Evolutionary conservation across 305 asterid genomes (phyloP).

Genomic region (Solanum chacoense): DNA sequence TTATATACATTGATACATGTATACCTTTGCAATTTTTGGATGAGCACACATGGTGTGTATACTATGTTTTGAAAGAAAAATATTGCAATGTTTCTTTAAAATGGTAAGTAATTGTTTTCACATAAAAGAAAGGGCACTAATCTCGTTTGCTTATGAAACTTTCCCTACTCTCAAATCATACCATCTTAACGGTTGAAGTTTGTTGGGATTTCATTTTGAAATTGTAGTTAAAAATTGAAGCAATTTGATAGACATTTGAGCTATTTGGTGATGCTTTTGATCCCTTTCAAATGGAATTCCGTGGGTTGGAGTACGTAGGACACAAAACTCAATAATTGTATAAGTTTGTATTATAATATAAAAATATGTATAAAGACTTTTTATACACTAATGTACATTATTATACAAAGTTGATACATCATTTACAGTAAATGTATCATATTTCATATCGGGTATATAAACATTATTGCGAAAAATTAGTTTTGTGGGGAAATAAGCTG

Average conservation of each 20-base stretch:
- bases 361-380: not conserved
- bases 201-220: not conserved
- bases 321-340: not conserved
- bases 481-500: not conserved
- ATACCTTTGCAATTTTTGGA: not conserved
- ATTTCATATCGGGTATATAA: not conserved
- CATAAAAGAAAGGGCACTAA: not conserved
- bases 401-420: not conserved
- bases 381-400: not conserved
- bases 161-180: not conserved
- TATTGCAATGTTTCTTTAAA: not conserved
- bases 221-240: not conserved
- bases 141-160: not conserved
- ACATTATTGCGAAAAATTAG: not conserved
- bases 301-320: not conserved
- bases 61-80: not conserved
- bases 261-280: not conserved
- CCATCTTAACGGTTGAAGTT: not conserved
- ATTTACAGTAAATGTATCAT: not conserved
- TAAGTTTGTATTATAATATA: not conserved
- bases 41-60: not conserved
- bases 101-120: not conserved
- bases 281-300: not conserved
- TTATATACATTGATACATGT: not conserved
- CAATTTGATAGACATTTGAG: not conserved